These are phyloP conservation scores for Heracleum sosnowskyi DNA, from an alignment of 129 eudicot genomes.

Conservation along the genomic window DNA sequence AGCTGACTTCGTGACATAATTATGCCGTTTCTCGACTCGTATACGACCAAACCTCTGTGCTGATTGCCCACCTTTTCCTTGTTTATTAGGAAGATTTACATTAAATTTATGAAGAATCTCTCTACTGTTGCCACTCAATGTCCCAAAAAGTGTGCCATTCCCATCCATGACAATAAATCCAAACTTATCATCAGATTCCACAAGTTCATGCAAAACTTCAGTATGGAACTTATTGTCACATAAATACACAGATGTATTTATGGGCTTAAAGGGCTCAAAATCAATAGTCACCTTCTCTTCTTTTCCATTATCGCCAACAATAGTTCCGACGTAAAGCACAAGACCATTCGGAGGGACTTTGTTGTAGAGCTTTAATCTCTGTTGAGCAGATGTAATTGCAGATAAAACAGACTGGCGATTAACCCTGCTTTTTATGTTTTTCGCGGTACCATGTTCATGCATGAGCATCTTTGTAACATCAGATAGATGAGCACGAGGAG, in stretches of 20 bases:
- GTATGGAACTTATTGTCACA: constrained; percentile 15
- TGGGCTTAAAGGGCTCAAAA: not conserved
- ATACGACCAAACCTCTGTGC: not conserved
- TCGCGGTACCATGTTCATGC: not conserved
- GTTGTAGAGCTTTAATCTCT: not conserved
- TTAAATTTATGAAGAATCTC: constrained; percentile 15
- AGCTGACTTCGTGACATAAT: not conserved
- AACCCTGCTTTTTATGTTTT: not conserved
- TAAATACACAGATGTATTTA: constrained; percentile 10
- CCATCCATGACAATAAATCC: constrained; percentile 20
- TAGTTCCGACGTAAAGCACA: not conserved
- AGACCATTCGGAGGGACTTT: not conserved
- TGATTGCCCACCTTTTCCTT: constrained; percentile 5
- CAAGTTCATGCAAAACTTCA: constrained; percentile 10
- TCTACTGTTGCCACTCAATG: constrained; percentile 14
- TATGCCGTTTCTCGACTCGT: not conserved
- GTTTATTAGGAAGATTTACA: constrained; percentile 16
- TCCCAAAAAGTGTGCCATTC: constrained; percentile 11
- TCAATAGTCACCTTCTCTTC: not conserved
- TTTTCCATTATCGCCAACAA: not conserved
- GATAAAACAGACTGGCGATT: not conserved
- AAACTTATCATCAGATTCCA: constrained; percentile 15
- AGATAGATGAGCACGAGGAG: not conserved
- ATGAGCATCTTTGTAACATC: not conserved
- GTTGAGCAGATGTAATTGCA: not conserved